These are phyloP conservation scores for Aspergillus brasiliensis DNA, from an alignment of 2,329 filamentous ascomycete genomes.

Conservation along the genomic window DNA sequence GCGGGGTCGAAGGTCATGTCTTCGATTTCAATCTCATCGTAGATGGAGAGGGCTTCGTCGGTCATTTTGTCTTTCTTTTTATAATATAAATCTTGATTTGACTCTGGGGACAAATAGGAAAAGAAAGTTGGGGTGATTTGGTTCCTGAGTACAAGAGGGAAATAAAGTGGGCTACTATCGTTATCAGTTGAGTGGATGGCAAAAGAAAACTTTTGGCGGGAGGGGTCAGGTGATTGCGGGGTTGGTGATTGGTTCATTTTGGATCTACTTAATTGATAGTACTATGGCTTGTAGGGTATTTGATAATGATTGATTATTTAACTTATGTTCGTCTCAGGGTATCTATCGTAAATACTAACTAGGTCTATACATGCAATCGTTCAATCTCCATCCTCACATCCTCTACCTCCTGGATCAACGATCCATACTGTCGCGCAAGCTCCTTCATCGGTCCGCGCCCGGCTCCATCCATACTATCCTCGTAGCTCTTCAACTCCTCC, in stretches of 20 bases:
- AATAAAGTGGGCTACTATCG: background rate
- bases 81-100: background rate
- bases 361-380: slow-evolving; percentile 23
- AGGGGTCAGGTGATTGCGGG: slow-evolving; percentile 31
- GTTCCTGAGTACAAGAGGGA: background rate
- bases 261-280: background rate
- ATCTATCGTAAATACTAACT: slow-evolving; percentile 13
- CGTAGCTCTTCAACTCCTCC: slow-evolving; percentile 39
- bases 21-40: slow-evolving; percentile 98
- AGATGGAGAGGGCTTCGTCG: slow-evolving; percentile 71
- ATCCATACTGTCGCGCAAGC: slow-evolving; percentile 42
- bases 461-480: slow-evolving; percentile 19
- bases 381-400: slow-evolving; percentile 28
- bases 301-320: too few relatives aligned
- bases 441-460: slow-evolving; percentile 34
- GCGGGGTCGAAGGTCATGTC: slow-evolving; percentile 90
- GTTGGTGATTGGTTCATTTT: slow-evolving; percentile 7
- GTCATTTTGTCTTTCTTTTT: slow-evolving; percentile 52
- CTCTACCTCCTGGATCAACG: slow-evolving; percentile 42
- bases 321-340: too few relatives aligned
- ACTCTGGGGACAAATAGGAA: background rate
- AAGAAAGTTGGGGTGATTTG: background rate
- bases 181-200: background rate
- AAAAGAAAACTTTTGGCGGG: slow-evolving; percentile 28
- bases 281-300: too few relatives aligned